Evolutionary conservation across 768 basidiomycete species (phyloP).

Genomic region (Royoungia palumana): DNA sequence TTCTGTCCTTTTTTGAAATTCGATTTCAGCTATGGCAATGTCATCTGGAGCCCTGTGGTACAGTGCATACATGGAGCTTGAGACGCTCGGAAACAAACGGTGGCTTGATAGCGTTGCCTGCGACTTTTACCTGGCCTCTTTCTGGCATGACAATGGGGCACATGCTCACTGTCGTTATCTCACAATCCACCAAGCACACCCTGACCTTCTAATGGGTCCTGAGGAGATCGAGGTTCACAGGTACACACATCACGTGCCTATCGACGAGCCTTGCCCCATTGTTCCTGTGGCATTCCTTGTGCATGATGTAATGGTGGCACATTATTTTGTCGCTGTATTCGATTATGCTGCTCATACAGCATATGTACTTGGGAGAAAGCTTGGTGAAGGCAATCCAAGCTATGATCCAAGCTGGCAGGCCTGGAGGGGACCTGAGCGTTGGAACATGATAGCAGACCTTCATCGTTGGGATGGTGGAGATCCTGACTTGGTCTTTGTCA

Average conservation of each 20-base stretch:
- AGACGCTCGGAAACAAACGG: background rate
- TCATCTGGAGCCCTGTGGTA: constrained; percentile 3
- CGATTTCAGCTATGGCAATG: constrained; percentile 1
- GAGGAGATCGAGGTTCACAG: background rate
- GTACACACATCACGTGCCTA: background rate
- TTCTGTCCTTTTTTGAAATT: background rate
- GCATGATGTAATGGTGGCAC: background rate
- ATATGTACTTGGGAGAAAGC: background rate
- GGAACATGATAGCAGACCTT: background rate
- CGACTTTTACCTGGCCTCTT: constrained; percentile 2
- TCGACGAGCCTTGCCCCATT: background rate
- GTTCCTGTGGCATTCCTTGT: background rate
- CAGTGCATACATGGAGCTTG: background rate
- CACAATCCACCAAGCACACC: background rate
- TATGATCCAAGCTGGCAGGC: background rate
- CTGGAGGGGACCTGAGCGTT: constrained; percentile 1
- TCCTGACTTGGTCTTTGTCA: background rate
- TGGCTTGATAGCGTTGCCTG: constrained; percentile 3
- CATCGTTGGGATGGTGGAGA: background rate
- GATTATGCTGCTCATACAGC: background rate
- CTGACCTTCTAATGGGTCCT: background rate
- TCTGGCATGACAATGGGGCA: background rate
- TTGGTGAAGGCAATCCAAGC: background rate
- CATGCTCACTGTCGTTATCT: background rate
- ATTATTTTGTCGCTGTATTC: background rate